A percentile compares a stretch with the other conserved stretches of the same genome.
phyloP scores from a whole-genome alignment of 208 protist genomes.

The Sergeia podlipaevii region DNA sequence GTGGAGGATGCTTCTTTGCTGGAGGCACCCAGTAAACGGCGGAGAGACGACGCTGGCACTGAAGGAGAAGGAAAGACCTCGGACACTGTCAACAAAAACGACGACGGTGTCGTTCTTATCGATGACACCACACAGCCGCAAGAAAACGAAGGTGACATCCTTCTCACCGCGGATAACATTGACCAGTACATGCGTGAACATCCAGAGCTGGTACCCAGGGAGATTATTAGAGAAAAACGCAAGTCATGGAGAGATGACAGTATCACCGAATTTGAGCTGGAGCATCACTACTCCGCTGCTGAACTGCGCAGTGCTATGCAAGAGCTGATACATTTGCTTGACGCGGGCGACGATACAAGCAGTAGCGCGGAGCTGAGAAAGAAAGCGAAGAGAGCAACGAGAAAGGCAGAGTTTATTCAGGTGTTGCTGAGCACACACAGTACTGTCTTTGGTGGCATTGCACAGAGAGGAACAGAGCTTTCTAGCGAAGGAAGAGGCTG shows the following conservation, averaged over 20 bases:
- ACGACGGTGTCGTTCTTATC: background rate
- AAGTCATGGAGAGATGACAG: conserved; percentile 31
- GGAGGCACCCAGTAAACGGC: conserved; percentile 3
- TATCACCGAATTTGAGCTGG: conserved; percentile 75
- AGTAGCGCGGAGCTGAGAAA: background rate
- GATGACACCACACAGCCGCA: background rate
- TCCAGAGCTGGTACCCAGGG: conserved; percentile 51
- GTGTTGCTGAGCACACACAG: conserved; percentile 3
- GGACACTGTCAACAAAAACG: background rate
- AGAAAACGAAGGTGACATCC: conserved; percentile 33
- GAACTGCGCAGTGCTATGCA: conserved; percentile 54
- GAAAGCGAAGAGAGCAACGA: background rate
- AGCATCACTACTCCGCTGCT: conserved; percentile 69
- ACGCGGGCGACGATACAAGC: background rate
- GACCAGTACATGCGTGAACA: conserved; percentile 57
- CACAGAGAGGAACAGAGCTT: background rate
- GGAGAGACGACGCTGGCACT: background rate
- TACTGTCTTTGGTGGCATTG: background rate
- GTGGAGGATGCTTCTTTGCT: conserved; percentile 24
- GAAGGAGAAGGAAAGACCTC: background rate
- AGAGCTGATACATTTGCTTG: conserved; percentile 8
- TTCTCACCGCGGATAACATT: conserved; percentile 76
- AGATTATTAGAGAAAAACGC: conserved; percentile 48
- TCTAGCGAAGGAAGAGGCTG: background rate
- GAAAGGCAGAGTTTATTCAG: conserved; percentile 4